These are phyloP conservation scores for Colletotrichum sp. DNA, from an alignment of 2,329 filamentous ascomycete species.

Conservation along the genomic window DNA sequence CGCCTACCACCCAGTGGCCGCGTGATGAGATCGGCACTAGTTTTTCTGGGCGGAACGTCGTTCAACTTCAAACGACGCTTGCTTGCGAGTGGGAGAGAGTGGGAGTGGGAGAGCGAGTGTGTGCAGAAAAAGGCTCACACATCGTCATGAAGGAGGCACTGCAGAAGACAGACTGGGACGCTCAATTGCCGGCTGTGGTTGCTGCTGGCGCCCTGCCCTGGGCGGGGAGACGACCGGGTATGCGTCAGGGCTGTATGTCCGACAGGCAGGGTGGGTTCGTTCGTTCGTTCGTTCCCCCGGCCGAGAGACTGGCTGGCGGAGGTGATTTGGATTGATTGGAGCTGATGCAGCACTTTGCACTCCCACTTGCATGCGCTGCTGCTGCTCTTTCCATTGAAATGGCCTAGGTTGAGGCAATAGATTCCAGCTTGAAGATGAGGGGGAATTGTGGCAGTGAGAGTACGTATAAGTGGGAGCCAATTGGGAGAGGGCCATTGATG, in stretches of 20 bases:
- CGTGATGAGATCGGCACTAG: slow-evolving; percentile 12
- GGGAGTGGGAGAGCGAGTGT: background rate
- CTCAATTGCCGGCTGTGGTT: background rate
- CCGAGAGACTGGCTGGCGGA: background rate
- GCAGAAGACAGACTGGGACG: background rate
- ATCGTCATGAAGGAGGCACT: background rate
- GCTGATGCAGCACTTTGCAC: background rate
- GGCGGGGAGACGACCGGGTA: background rate
- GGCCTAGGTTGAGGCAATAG: background rate
- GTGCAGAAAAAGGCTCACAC: background rate
- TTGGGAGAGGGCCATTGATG: background rate
- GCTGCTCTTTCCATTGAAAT: background rate
- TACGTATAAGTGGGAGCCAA: background rate
- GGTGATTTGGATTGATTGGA: background rate
- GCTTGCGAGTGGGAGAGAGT: background rate
- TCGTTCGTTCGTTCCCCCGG: background rate
- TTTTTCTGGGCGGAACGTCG: background rate
- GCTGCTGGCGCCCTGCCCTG: background rate
- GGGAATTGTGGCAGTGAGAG: background rate
- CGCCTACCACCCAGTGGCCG: background rate
- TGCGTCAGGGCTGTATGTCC: background rate
- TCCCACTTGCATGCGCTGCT: background rate
- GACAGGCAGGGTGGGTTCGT: background rate
- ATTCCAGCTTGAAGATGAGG: background rate
- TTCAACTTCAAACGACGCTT: background rate